Base-by-base conservation (phyloP, 768 basidiomycete genomes). In the Suillus occidentalis region DNA sequence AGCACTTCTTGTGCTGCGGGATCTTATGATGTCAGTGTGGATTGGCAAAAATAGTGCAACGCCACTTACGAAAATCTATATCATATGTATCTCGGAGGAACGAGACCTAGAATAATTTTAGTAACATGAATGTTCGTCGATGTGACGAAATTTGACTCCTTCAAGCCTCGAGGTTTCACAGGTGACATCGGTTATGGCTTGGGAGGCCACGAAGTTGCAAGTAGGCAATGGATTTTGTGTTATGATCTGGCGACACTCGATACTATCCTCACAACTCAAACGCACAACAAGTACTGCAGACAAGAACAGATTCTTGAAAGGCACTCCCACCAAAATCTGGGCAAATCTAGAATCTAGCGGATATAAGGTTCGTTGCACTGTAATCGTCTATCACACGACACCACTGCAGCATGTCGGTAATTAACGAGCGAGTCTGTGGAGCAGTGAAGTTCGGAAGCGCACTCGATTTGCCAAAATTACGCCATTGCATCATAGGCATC, bases 11-110 rank as follows among this genome's bases (percentile, higher is more conserved):
- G 39, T 16, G n/a, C 18, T 50, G 20, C 20, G 31, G 28, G 25
- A 60, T 58, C 43, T 45, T 37, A 42, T 66, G 64, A 25, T 42
- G 31, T 49, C 57, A 47, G 43, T 65, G 64, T 22, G 59, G 34
- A 20, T 60, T 65, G 25, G 63, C 57, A 28, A 66, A 50, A 67
- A 67, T 12, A 61, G 37, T 18, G 16, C 47, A 16, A 66, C 40
- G 39, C 40, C 65, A 53, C 39, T 22, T 16, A 49, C 66, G 14
- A 65, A 22, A 14, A 55, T 25, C 25, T 37, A 20, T 6, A 58
- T 66, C 7, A 12, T 47, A 49, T 31, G 28, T 31, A 18, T 18
- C 31, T 18, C 66, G 65, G 12, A 61, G 37, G 14, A 65, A 13
- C 49, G 37, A 31, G 20, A 50, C 61, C 65, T 60, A 43, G 18